Percentiles rank a stretch among this genome's conserved stretches.
Conservation (phyloP, 768 basidiomycete species). For the Collybiopsis luxurians region DNA sequence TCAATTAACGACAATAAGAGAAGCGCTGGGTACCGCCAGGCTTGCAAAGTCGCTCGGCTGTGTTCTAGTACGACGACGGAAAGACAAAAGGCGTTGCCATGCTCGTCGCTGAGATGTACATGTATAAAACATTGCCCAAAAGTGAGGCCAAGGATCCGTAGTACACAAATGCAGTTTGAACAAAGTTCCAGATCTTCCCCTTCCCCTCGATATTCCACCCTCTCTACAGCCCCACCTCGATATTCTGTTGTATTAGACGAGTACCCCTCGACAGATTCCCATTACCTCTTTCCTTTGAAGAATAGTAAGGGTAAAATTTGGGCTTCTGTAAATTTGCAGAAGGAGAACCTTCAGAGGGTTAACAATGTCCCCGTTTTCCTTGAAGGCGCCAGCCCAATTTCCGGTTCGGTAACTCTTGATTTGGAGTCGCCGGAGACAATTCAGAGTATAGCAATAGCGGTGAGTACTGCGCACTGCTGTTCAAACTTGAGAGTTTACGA, state of each 20-base stretch:
- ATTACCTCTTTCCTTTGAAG: background rate
- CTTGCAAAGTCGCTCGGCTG: no score
- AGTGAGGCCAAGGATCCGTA: no score
- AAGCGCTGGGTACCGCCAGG: no score
- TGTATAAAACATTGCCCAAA: no score
- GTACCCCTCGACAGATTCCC: background rate
- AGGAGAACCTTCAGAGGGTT: background rate
- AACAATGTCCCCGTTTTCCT: slow-evolving; percentile 19
- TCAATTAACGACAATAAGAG: no score
- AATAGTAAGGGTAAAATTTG: slow-evolving; percentile 1
- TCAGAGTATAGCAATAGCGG: slow-evolving; percentile 25
- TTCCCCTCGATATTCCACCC: no score
- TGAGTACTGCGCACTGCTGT: slow-evolving; percentile 12
- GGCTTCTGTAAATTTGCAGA: background rate
- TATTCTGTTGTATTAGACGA: background rate
- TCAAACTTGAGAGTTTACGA: background rate
- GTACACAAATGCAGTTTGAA: no score
- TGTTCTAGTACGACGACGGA: no score
- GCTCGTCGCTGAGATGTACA: no score
- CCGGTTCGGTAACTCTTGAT: slow-evolving; percentile 27
- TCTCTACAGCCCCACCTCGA: no score
- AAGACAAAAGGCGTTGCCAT: no score
- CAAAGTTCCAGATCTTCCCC: no score
- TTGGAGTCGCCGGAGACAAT: slow-evolving; percentile 25
- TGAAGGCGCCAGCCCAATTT: slow-evolving; percentile 19